Conservation (phyloP, 2,329 filamentous ascomycete species). For the Cryphonectria naterciae region DNA sequence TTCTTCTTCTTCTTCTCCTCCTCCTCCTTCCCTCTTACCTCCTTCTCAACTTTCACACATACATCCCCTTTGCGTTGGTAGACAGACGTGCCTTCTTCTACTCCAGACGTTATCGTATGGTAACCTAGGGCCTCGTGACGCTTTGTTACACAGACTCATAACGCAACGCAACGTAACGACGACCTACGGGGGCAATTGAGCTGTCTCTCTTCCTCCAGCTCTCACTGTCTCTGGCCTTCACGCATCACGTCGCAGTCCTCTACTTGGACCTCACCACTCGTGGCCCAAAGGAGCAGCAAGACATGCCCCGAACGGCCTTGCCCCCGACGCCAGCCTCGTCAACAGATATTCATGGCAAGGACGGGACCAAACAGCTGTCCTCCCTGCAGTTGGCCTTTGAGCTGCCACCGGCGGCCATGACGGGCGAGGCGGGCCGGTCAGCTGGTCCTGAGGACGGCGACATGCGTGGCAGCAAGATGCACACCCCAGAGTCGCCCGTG, state of each 20-base stretch:
- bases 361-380: slow-evolving; percentile 63
- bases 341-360: slow-evolving; percentile 76
- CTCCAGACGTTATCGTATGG: neutral
- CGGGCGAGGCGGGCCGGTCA: slow-evolving; percentile 43
- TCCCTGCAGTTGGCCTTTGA: slow-evolving; percentile 72
- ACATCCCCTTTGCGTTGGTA: neutral
- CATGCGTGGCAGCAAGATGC: slow-evolving; percentile 20
- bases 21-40: neutral
- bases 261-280: neutral
- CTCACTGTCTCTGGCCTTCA: neutral
- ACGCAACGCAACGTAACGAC: neutral
- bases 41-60: neutral
- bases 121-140: slow-evolving; percentile 16
- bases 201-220: neutral
- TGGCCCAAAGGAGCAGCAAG: slow-evolving; percentile 22
- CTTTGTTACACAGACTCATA: slow-evolving; percentile 12
- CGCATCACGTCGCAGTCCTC: neutral
- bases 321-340: slow-evolving; percentile 81
- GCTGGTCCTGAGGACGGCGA: slow-evolving; percentile 31
- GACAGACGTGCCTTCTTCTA: neutral
- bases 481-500: slow-evolving; percentile 21
- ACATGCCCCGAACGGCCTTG: slow-evolving; percentile 68
- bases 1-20: neutral
- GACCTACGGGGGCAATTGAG: neutral
- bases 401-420: slow-evolving; percentile 76